Evolutionary conservation across 352 stramenopile species (phyloP).

Genomic region (Pythium utonaiense): DNA sequence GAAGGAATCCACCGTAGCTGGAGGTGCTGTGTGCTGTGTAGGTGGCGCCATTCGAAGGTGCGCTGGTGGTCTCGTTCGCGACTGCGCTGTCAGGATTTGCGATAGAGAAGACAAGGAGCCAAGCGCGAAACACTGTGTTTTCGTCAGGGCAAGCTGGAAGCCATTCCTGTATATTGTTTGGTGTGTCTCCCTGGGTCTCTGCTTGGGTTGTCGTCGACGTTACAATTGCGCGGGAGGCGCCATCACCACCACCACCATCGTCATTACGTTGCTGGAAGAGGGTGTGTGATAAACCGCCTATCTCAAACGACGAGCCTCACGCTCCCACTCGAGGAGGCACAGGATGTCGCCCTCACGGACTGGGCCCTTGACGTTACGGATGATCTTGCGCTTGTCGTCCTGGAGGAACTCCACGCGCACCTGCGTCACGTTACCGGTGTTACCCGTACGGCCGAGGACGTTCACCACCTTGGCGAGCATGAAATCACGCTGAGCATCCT

Average conservation of each 20-base stretch:
- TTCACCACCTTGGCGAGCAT: conserved; percentile 99
- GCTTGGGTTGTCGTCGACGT: conserved; percentile 10
- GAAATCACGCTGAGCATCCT: conserved; percentile 87
- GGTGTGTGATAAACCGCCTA: conserved; percentile 65
- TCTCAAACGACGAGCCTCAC: conserved; percentile 97
- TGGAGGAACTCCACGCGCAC: conserved; percentile 99
- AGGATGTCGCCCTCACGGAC: conserved; percentile 98
- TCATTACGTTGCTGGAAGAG: conserved; percentile 7
- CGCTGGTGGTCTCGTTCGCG: too few relatives aligned
- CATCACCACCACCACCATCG: conserved; percentile 20
- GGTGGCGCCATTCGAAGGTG: too few relatives aligned
- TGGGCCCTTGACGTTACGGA: conserved; percentile 99
- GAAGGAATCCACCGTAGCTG: too few relatives aligned
- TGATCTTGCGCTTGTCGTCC: conserved; percentile 98
- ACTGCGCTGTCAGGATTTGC: not conserved
- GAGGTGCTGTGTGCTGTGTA: too few relatives aligned
- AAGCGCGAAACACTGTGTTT: not conserved
- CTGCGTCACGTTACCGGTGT: conserved; percentile 99
- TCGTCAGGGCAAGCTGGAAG: conserved; percentile 11
- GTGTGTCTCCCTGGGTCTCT: conserved; percentile 26
- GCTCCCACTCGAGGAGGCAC: conserved; percentile 99
- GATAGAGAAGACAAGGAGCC: conserved; percentile 2
- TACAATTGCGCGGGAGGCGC: conserved; percentile 2
- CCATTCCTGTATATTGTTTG: conserved; percentile 28
- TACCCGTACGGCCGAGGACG: conserved; percentile 98